Conservation (phyloP, 768 basidiomycete species). For the Xerocomus potaroensis region DNA sequence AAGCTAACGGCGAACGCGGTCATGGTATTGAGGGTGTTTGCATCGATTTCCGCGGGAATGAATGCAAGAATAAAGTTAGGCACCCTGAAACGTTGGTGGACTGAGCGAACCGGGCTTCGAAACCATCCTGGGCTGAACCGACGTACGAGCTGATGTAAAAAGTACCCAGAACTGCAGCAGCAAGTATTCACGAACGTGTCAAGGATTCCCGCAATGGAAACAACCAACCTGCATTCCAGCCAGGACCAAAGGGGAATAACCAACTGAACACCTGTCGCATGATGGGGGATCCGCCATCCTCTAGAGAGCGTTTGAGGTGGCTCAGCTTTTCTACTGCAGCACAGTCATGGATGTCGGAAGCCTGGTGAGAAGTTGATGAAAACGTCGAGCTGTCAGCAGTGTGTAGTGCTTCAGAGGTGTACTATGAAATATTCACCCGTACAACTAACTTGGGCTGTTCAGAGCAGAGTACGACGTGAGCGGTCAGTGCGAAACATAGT, state of each 20-base stretch:
- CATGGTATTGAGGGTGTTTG: conserved; percentile 87
- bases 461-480: conserved; percentile 17
- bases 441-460: conserved; percentile 25
- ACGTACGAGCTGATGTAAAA: conserved; percentile 96
- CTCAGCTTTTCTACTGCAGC: conserved; percentile 44
- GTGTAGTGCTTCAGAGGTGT: neutral
- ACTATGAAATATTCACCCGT: conserved; percentile 25
- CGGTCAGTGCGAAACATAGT: conserved; percentile 25
- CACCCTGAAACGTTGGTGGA: conserved; percentile 47
- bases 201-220: conserved; percentile 2
- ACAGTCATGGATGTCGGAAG: conserved; percentile 42
- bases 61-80: conserved; percentile 95
- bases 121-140: conserved; percentile 8
- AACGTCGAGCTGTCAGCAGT: conserved; percentile 10
- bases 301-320: conserved; percentile 56
- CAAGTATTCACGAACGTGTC: conserved; percentile 20
- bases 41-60: conserved; percentile 84
- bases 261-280: conserved; percentile 76
- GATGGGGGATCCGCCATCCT: conserved; percentile 63
- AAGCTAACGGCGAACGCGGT: conserved; percentile 81
- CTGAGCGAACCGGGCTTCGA: conserved; percentile 18
- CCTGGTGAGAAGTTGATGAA: conserved; percentile 31
- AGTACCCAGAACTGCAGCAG: conserved; percentile 65
- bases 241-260: conserved; percentile 89
- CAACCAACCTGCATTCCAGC: conserved; percentile 67